Conservation (phyloP, 257 asterid genomes). For the Ilex aquifolium region DNA sequence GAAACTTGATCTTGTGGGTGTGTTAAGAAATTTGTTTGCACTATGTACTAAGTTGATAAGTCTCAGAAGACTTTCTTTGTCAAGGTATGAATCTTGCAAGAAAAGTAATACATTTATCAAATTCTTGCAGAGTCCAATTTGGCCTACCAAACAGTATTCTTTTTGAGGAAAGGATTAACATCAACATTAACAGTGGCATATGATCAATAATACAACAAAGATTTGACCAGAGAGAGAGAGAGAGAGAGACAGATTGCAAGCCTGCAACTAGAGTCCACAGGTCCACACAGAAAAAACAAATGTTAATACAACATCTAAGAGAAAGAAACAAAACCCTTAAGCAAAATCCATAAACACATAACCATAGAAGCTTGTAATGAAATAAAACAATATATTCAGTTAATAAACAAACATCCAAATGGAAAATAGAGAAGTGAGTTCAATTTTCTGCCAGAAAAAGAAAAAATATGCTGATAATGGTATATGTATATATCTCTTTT, state of each 20-base stretch:
- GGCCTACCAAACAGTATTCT: conserved; percentile 4
- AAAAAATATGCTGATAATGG: not conserved
- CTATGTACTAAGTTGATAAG: not conserved
- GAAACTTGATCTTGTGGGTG: too few species aligned
- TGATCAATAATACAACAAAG: not conserved
- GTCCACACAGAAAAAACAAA: too few species aligned
- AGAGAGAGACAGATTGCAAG: not conserved
- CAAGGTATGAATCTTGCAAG: conserved; percentile 12
- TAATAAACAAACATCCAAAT: conserved; percentile 25
- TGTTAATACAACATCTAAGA: not conserved
- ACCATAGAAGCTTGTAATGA: not conserved
- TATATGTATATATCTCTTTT: not conserved
- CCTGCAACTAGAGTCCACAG: too few species aligned
- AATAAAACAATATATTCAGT: conserved; percentile 1
- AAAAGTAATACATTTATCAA: conserved; percentile 12
- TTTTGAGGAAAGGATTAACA: not conserved
- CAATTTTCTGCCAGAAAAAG: not conserved
- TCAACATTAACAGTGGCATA: not conserved
- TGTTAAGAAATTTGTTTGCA: too few species aligned
- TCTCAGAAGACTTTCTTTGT: not conserved
- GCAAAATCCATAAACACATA: conserved; percentile 3
- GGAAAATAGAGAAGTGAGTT: conserved; percentile 8
- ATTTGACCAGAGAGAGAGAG: not conserved
- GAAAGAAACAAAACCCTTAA: conserved; percentile 1
- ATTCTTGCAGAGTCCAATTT: not conserved